Evolutionary conservation across 2,329 filamentous ascomycete species (phyloP), one percentile per base, ranked within the genome.

Genomic region (Penicillium janthinellum): DNA sequence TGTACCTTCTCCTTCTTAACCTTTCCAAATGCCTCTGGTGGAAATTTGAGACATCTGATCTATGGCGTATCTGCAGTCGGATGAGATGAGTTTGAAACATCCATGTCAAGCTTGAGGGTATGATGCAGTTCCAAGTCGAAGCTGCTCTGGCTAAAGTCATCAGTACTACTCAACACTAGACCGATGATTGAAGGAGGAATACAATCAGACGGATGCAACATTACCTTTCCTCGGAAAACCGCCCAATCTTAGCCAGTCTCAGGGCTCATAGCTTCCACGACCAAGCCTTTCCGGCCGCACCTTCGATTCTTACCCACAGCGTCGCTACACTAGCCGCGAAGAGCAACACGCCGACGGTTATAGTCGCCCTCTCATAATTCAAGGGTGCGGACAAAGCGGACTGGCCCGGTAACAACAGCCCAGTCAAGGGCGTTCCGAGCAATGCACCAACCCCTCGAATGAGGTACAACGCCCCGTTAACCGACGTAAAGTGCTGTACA

Each of bases 391-490:
- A 63, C 25, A 70, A 50, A 1, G 68, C 69, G 5, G 61, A 64
- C 22, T 64, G 57, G 4, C 61, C 60, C 2, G 67, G 64, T 22
- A 76, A 66, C 47, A 71, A 48, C 59, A 71, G 28, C 6, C 69
- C 68, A 8, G 66, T 71, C 53, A 76, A 64, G 4, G 76, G 76
- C 7, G 75, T 77, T n/a, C 76, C 75, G 48, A 76, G 60, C 34
- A 78, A 58, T 15, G 76, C 74, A 0, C 73, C 75, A 8, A 77
- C 64, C 1, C 76, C 76, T 41, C 74, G 71, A 42, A 77, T 70
- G 53, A 77, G 71, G 59, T 78, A 78, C 54, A 78, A 62, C 7
- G 76, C 70, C 1, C 75, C 75, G 47, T 72, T 77, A 3, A 77
- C 74, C 15, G 69, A 72, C 7, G 74, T 74, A 49, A 76, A 77